A percentile compares a stretch with the other conserved stretches of the same genome.
These are phyloP conservation scores for Penicillium sp. DNA, from an alignment of 2,329 filamentous ascomycete species.

Conservation along the genomic window DNA sequence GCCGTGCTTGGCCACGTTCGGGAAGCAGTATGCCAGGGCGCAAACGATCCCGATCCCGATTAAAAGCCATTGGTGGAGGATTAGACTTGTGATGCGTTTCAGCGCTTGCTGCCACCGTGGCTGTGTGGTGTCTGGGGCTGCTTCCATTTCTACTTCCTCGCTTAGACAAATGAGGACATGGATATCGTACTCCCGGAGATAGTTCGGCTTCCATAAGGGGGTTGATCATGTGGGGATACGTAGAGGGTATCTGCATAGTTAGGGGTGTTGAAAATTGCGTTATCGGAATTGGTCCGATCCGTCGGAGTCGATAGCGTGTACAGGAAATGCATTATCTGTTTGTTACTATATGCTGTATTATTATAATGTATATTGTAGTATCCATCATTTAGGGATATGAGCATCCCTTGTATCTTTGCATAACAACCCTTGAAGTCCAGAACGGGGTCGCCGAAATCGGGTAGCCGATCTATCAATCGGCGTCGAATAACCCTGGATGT, in stretches of 20 bases:
- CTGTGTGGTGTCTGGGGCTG: neutral
- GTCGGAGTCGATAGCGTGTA: slow-evolving; percentile 12
- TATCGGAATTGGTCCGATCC: slow-evolving; percentile 19
- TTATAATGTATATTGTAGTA: neutral
- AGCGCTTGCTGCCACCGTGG: slow-evolving; percentile 9
- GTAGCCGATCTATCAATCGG: slow-evolving; percentile 9
- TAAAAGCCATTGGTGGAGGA: slow-evolving; percentile 62
- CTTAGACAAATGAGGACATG: neutral
- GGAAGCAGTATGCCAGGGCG: slow-evolving; percentile 55
- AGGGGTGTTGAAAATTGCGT: slow-evolving; percentile 6
- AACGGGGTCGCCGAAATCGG: slow-evolving; percentile 15
- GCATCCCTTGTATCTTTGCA: neutral
- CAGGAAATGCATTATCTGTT: neutral
- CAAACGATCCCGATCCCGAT: slow-evolving; percentile 57
- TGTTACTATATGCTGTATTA: neutral
- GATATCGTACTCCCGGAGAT: neutral
- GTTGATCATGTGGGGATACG: neutral
- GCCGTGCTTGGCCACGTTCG: slow-evolving; percentile 50
- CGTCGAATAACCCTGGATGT: neutral
- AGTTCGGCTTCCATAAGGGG: neutral
- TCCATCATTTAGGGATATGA: neutral
- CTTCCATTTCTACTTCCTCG: neutral
- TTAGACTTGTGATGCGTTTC: slow-evolving; percentile 25
- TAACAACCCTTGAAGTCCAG: neutral
- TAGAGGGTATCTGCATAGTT: neutral